Percentiles rank a stretch among this genome's conserved stretches.
Evolutionary conservation across 164 flowering plant genomes (phyloP).

Genomic region (Berberis vulgaris): DNA sequence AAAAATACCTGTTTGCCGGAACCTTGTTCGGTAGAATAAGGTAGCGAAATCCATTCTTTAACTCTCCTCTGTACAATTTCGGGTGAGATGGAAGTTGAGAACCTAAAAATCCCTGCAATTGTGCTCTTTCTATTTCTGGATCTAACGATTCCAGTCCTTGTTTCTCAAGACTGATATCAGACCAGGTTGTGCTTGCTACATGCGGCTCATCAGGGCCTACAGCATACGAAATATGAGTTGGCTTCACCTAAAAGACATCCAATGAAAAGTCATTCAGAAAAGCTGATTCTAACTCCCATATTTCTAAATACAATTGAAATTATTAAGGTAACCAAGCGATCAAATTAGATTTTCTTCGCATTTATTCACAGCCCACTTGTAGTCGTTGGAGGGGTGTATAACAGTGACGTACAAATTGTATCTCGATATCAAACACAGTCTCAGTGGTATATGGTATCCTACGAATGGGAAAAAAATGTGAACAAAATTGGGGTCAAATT

Average conservation of each 20-base stretch:
- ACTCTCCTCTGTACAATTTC: slow-evolving; percentile 73
- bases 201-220: slow-evolving; percentile 99
- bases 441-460: no score
- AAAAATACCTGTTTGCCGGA: slow-evolving; percentile 80
- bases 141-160: slow-evolving; percentile 41
- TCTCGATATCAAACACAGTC: no score
- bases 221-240: slow-evolving; percentile 39
- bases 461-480: no score
- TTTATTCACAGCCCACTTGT: no score
- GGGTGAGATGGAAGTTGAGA: slow-evolving; percentile 88
- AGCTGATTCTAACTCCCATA: not conserved
- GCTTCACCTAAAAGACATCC: slow-evolving; percentile 29
- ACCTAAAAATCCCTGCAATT: slow-evolving; percentile 50
- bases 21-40: slow-evolving; percentile 91
- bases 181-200: slow-evolving; percentile 82
- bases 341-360: not conserved
- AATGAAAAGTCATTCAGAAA: slow-evolving; percentile 4
- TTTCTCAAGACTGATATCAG: slow-evolving; percentile 65
- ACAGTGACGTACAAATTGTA: no score
- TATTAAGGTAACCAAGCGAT: not conserved
- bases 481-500: no score
- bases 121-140: slow-evolving; percentile 34
- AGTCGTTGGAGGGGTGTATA: no score
- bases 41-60: slow-evolving; percentile 89
- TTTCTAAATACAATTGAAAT: not conserved